Percentiles rank a stretch among this genome's conserved stretches.
phyloP scores from a whole-genome alignment of 2,329 filamentous ascomycete species.

The Elsinoe necatrix region DNA sequence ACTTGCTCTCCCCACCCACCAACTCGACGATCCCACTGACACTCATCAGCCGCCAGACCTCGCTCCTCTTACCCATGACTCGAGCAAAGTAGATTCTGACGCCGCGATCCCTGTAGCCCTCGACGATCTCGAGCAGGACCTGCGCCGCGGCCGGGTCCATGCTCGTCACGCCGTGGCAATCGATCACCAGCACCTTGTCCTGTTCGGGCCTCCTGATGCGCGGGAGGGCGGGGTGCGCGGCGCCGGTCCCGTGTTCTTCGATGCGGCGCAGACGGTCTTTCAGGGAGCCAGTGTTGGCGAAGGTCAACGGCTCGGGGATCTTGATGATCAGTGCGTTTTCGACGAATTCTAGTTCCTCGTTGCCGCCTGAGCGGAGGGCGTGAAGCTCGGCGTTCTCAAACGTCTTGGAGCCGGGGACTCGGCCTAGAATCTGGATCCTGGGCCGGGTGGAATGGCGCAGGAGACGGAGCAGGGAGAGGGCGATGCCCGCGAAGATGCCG shows the following conservation, averaged over 20 bases:
- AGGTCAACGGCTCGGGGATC: slow-evolving; percentile 92
- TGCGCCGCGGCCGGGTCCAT: slow-evolving; percentile 91
- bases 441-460: slow-evolving; percentile 86
- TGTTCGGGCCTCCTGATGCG: slow-evolving; percentile 66
- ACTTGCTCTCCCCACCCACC: slow-evolving; percentile 68
- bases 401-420: slow-evolving; percentile 66
- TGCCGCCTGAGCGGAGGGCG: slow-evolving; percentile 19
- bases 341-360: slow-evolving; percentile 62
- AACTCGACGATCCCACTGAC: slow-evolving; percentile 76
- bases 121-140: slow-evolving; percentile 82
- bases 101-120: slow-evolving; percentile 64
- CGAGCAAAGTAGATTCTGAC: slow-evolving; percentile 70
- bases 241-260: slow-evolving; percentile 80
- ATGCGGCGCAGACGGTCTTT: slow-evolving; percentile 74
- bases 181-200: slow-evolving; percentile 90
- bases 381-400: slow-evolving; percentile 79
- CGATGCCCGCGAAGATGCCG: slow-evolving; percentile 89
- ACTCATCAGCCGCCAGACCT: slow-evolving; percentile 65
- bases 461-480: slow-evolving; percentile 79
- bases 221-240: slow-evolving; percentile 80
- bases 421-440: slow-evolving; percentile 90
- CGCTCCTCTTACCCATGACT: slow-evolving; percentile 38
- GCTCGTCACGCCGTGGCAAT: slow-evolving; percentile 93
- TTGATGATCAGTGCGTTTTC: slow-evolving; percentile 93
- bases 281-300: slow-evolving; percentile 81